phyloP scores from a whole-genome alignment of 2,329 filamentous ascomycete species.

The Colletotrichum siamense region DNA sequence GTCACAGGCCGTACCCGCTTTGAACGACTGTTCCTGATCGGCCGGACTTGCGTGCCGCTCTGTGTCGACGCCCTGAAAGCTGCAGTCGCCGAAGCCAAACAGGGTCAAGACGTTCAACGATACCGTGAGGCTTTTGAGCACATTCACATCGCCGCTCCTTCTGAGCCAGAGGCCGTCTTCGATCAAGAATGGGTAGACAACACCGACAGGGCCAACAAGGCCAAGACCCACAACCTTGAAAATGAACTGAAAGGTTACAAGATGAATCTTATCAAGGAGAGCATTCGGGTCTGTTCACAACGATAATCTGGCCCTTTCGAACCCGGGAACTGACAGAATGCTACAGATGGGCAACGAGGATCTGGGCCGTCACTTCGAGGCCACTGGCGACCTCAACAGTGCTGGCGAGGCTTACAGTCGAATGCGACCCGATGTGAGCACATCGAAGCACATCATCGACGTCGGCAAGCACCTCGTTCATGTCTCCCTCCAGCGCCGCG shows the following conservation, averaged over 20 bases:
- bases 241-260: constrained; percentile 89
- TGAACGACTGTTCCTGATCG: constrained; percentile 83
- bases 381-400: constrained; percentile 73
- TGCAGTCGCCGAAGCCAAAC: constrained; percentile 78
- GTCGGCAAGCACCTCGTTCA: constrained; percentile 81
- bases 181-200: constrained; percentile 80
- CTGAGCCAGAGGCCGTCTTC: constrained; percentile 68
- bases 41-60: constrained; percentile 76
- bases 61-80: constrained; percentile 81
- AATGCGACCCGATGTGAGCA: constrained; percentile 91
- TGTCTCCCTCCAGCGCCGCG: constrained; percentile 75
- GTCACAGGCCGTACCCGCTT: constrained; percentile 76
- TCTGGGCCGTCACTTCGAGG: constrained; percentile 82
- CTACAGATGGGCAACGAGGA: constrained; percentile 92
- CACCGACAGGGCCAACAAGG: constrained; percentile 69
- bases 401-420: constrained; percentile 81
- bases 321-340: constrained; percentile 5
- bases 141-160: constrained; percentile 67
- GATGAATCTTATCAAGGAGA: constrained; percentile 97
- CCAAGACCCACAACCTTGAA: constrained; percentile 79
- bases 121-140: constrained; percentile 74
- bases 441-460: constrained; percentile 81
- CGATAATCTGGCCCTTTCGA: not conserved
- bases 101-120: constrained; percentile 72
- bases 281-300: constrained; percentile 74